Conservation (phyloP, 2,329 filamentous ascomycete species). For the Raffaelea arxii region DNA sequence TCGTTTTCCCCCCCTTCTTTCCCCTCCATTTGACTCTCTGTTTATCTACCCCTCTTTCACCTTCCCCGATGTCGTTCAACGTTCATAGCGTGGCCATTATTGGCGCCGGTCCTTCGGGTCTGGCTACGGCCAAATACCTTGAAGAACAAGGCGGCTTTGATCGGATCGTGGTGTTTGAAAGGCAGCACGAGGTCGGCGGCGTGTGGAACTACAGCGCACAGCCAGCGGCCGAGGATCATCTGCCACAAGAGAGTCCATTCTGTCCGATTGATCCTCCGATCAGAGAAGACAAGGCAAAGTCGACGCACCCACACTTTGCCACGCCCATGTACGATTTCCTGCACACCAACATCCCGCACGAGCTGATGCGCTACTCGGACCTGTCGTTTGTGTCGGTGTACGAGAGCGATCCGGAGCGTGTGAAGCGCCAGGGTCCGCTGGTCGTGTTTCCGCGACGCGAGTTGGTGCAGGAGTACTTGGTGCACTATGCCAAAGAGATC, state of each 20-base stretch:
- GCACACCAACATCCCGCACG: constrained; percentile 78
- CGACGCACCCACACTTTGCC: constrained; percentile 51
- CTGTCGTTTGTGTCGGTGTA: constrained; percentile 43
- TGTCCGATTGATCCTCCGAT: constrained; percentile 54
- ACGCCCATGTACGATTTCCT: constrained; percentile 75
- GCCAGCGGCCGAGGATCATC: constrained; percentile 33
- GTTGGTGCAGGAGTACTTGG: constrained; percentile 63
- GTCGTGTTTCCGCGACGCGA: constrained; percentile 67
- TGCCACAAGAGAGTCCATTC: constrained; percentile 63
- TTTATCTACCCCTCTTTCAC: no score
- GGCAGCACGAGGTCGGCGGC: constrained; percentile 66
- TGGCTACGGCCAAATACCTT: constrained; percentile 74
- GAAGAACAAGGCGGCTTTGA: constrained; percentile 57
- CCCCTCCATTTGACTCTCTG: no score
- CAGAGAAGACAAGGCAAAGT: constrained; percentile 20
- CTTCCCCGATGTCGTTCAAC: constrained; percentile 28
- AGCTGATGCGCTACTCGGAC: constrained; percentile 73
- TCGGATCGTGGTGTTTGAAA: constrained; percentile 70
- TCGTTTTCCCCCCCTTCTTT: no score
- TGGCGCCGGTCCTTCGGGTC: constrained; percentile 71
- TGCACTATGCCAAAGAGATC: constrained; percentile 60
- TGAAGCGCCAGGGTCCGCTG: background rate
- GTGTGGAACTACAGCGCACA: constrained; percentile 70
- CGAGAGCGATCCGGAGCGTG: constrained; percentile 10
- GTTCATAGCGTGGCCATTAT: constrained; percentile 64